phyloP scores from a whole-genome alignment of 305 asterid species.

The Solanum hybrid region DNA sequence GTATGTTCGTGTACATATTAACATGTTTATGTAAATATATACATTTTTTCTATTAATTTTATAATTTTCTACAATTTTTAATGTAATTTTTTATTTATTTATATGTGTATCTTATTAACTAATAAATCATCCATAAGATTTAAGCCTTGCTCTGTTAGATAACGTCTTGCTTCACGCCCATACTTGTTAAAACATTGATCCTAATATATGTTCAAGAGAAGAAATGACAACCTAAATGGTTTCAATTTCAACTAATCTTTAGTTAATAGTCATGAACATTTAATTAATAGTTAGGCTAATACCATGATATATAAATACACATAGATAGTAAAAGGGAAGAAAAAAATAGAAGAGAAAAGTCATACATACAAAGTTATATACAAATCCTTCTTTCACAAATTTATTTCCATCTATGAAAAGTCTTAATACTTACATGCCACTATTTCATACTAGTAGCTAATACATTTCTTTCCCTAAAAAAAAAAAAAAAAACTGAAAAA shows the following conservation, averaged over 20 bases:
- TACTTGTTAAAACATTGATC: neutral
- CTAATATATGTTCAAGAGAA: neutral
- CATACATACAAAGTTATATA: neutral
- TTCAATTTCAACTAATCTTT: neutral
- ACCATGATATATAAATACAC: neutral
- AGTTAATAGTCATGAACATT: neutral
- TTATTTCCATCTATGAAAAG: neutral
- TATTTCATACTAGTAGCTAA: neutral
- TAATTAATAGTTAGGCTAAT: neutral
- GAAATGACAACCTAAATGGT: neutral
- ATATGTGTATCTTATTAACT: neutral
- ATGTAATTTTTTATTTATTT: neutral
- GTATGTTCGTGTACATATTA: neutral
- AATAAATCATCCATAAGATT: neutral
- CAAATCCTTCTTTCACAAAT: neutral
- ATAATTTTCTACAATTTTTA: neutral
- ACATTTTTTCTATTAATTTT: neutral
- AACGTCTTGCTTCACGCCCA: neutral
- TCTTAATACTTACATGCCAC: neutral
- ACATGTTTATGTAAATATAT: neutral
- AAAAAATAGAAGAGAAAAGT: neutral
- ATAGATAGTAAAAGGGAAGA: neutral
- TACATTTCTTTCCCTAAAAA: neutral
- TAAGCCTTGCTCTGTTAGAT: neutral
- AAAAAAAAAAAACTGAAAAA: neutral